These are phyloP conservation scores for Lepiota brunneoincarnata DNA, from an alignment of 768 basidiomycete genomes.

Conservation along the genomic window DNA sequence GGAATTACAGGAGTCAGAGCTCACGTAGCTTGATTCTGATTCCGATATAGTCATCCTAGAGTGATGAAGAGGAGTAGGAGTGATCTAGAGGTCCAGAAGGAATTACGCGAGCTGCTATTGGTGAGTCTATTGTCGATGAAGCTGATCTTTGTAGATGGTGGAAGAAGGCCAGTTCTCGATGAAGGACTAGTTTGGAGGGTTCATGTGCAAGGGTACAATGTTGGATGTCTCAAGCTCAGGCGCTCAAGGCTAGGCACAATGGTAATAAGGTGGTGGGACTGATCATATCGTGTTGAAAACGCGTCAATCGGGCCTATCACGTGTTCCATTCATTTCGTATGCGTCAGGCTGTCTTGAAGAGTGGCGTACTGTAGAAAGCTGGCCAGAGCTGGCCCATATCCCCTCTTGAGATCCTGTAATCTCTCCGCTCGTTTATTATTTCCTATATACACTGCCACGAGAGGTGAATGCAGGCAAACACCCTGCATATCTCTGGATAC, in stretches of 20 bases:
- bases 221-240: not conserved
- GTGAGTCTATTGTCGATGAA: not conserved
- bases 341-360: no score
- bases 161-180: not conserved
- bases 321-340: not conserved
- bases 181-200: not conserved
- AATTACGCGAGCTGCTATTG: not conserved
- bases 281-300: not conserved
- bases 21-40: constrained; percentile 6
- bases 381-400: no score
- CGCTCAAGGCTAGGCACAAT: no score
- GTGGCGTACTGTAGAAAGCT: no score
- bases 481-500: no score
- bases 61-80: not conserved
- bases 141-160: not conserved
- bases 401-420: no score
- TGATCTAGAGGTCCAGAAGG: not conserved
- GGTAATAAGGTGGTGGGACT: not conserved
- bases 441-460: no score
- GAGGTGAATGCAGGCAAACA: no score
- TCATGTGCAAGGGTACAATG: not conserved
- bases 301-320: not conserved
- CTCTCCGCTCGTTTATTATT: no score
- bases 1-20: constrained; percentile 13
- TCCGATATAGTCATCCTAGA: constrained; percentile 13